Evolutionary conservation across 2,329 filamentous ascomycete species (phyloP).

Genomic region (Monilinia fructigena): DNA sequence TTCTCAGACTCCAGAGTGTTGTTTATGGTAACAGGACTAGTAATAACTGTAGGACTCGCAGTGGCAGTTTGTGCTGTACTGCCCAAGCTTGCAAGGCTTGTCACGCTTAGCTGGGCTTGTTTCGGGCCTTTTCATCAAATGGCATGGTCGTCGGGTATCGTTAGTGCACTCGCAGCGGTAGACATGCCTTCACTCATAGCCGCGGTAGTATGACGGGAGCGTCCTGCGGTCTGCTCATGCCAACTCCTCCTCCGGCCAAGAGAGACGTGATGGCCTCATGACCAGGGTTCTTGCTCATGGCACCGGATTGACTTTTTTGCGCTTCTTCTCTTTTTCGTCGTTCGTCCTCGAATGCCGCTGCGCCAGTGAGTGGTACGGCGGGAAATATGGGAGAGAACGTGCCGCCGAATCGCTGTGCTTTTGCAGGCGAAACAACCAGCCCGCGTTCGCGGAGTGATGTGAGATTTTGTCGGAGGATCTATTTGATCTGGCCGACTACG

Average conservation of each 20-base stretch:
- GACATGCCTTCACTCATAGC: slow-evolving; percentile 39
- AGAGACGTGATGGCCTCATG: slow-evolving; percentile 54
- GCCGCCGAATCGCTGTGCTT: slow-evolving; percentile 38
- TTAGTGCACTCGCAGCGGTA: slow-evolving; percentile 36
- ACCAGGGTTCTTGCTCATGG: slow-evolving; percentile 54
- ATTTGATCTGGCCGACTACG: slow-evolving; percentile 35
- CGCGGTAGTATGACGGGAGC: slow-evolving; percentile 42
- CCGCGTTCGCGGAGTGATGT: slow-evolving; percentile 35
- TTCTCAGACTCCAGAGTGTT: slow-evolving; percentile 34
- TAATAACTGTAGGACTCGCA: slow-evolving; percentile 38
- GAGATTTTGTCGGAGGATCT: slow-evolving; percentile 29
- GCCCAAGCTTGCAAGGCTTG: slow-evolving; percentile 38
- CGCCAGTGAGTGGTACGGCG: slow-evolving; percentile 50
- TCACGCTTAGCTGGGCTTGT: slow-evolving; percentile 40
- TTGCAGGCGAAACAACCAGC: slow-evolving; percentile 37
- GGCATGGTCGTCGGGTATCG: slow-evolving; percentile 36
- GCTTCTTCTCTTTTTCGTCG: slow-evolving; percentile 50
- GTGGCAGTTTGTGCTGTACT: slow-evolving; percentile 39
- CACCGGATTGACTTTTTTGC: slow-evolving; percentile 42
- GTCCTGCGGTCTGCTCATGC: slow-evolving; percentile 57
- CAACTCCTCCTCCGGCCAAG: slow-evolving; percentile 53
- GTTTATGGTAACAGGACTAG: slow-evolving; percentile 37
- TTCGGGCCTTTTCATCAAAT: slow-evolving; percentile 37
- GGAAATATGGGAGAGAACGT: slow-evolving; percentile 41
- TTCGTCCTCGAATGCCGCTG: slow-evolving; percentile 55